Percentiles rank a stretch among this genome's conserved stretches.
These are phyloP conservation scores for Cronartium quercuum DNA, from an alignment of 1,284 basidiomycete genomes.

Conservation along the genomic window DNA sequence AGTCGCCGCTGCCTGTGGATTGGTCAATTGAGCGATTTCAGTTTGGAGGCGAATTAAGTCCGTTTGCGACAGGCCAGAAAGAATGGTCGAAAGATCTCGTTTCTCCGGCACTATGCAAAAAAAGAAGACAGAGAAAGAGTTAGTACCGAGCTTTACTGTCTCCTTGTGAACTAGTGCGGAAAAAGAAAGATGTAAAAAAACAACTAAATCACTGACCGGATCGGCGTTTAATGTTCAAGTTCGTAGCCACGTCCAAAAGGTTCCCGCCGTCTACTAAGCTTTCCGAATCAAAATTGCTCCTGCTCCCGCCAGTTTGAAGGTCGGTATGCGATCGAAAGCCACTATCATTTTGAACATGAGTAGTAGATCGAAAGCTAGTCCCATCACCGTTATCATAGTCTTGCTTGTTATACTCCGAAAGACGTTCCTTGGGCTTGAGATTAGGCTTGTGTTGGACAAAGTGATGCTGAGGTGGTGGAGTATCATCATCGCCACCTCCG, in stretches of 20 bases:
- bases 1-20: background rate
- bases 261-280: background rate
- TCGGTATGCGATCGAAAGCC: background rate
- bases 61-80: background rate
- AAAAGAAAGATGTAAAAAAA: background rate
- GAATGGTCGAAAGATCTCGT: slow-evolving; percentile 3
- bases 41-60: background rate
- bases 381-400: background rate
- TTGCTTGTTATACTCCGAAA: background rate
- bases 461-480: background rate
- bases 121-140: background rate
- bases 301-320: background rate
- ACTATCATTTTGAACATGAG: background rate
- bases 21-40: background rate
- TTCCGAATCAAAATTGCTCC: background rate
- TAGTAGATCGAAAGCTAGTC: background rate
- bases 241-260: background rate
- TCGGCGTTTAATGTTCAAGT: background rate
- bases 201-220: background rate
- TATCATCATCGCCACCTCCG: background rate
- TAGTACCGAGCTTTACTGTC: too few species aligned
- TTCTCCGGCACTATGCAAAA: background rate
- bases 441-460: background rate
- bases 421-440: background rate
- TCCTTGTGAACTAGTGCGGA: too few species aligned